A percentile compares a stretch with the other conserved stretches of the same genome.
These are phyloP conservation scores for Chloris gayana DNA, from an alignment of 176 grass and related monocot species.

Conservation along the genomic window DNA sequence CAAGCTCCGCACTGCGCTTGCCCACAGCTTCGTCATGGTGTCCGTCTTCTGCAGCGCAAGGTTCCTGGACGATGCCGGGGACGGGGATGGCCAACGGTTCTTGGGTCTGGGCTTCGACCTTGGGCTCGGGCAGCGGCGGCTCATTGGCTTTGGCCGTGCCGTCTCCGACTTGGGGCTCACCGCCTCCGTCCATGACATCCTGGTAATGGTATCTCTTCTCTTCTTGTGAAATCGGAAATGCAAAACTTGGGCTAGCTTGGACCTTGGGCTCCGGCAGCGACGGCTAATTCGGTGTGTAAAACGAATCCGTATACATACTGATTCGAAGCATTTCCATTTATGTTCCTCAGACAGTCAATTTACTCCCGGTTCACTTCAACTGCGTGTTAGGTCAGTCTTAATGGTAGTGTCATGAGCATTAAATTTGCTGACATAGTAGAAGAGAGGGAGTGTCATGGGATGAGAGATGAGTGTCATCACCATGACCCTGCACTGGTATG, in stretches of 20 bases:
- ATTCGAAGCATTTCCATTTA: too few species aligned
- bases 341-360: too few species aligned
- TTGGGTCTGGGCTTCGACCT: slow-evolving; percentile 36
- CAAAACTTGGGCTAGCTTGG: too few species aligned
- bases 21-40: slow-evolving; percentile 75
- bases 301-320: too few species aligned
- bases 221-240: neutral
- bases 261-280: too few species aligned
- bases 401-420: too few species aligned
- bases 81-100: slow-evolving; percentile 29
- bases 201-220: slow-evolving; percentile 56
- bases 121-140: slow-evolving; percentile 11
- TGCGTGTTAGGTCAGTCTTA: too few species aligned
- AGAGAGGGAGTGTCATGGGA: too few species aligned
- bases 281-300: too few species aligned
- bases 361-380: neutral
- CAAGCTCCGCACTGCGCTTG: slow-evolving; percentile 69
- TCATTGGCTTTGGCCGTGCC: slow-evolving; percentile 82
- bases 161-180: slow-evolving; percentile 84
- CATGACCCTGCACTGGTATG: too few species aligned
- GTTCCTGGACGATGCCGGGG: slow-evolving; percentile 39
- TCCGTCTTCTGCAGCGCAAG: slow-evolving; percentile 65
- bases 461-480: too few species aligned
- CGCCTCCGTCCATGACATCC: slow-evolving; percentile 83
- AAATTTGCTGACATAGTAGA: too few species aligned